Evolutionary conservation across 1,284 basidiomycete species (phyloP).

Genomic region (Ganoderma meredithae): DNA sequence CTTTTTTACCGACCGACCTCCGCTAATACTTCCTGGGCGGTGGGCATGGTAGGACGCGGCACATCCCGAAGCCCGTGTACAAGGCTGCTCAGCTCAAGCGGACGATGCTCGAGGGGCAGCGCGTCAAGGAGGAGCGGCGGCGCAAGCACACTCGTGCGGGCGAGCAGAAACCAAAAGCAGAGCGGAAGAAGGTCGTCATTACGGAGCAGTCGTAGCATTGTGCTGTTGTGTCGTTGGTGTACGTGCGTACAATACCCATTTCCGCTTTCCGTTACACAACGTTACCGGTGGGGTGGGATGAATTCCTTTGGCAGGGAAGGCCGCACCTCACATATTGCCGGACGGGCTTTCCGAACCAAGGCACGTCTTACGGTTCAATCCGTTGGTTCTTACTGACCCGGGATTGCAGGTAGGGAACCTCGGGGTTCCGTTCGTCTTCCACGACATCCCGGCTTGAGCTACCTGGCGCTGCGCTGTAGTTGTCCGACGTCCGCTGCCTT

Average conservation of each 20-base stretch:
- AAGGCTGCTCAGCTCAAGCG: conserved; percentile 89
- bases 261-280: not conserved
- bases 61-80: conserved; percentile 91
- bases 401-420: not conserved
- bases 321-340: not conserved
- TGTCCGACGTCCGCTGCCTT: not conserved
- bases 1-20: not conserved
- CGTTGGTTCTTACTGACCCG: not conserved
- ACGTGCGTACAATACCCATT: not conserved
- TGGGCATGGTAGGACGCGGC: conserved; percentile 66
- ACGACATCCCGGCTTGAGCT: not conserved
- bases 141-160: conserved; percentile 88
- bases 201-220: conserved; percentile 69
- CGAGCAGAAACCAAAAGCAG: conserved; percentile 89
- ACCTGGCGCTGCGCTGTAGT: not conserved
- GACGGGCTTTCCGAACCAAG: not conserved
- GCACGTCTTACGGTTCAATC: not conserved
- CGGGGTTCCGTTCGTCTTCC: not conserved
- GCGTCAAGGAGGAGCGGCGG: conserved; percentile 94
- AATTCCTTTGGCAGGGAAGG: not conserved
- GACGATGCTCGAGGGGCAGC: conserved; percentile 91
- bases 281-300: not conserved
- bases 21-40: not conserved
- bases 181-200: conserved; percentile 87
- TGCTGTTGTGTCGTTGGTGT: not conserved